Conservation (phyloP, 371 early-diverging fungal species). For the Mortierella sp. region DNA sequence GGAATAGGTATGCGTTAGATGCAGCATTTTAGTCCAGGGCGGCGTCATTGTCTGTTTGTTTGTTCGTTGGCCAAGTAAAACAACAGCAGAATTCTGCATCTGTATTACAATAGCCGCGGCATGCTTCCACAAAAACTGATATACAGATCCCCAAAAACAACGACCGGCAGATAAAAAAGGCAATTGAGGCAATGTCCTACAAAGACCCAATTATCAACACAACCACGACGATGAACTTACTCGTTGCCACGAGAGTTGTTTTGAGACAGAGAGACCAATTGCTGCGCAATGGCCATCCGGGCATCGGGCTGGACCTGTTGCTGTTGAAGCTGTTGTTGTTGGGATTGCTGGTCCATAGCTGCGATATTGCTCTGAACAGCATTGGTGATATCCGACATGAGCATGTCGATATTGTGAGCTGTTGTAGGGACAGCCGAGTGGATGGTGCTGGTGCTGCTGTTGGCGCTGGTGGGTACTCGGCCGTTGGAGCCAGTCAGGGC, state of each 20-base stretch:
- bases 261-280: slow-evolving; percentile 8
- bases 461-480: slow-evolving; percentile 3
- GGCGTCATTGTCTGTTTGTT: background rate
- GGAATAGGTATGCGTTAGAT: background rate
- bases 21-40: background rate
- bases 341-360: slow-evolving; percentile 27
- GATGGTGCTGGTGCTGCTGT: background rate
- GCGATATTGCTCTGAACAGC: slow-evolving; percentile 35
- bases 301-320: slow-evolving; percentile 18
- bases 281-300: slow-evolving; percentile 52
- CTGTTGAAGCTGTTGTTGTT: slow-evolving; percentile 21
- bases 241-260: slow-evolving; percentile 27
- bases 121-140: background rate
- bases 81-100: background rate
- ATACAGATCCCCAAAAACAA: background rate
- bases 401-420: slow-evolving; percentile 21
- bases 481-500: background rate
- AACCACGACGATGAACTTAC: slow-evolving; percentile 24
- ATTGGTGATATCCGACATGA: slow-evolving; percentile 32
- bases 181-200: background rate
- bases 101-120: background rate
- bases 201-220: background rate
- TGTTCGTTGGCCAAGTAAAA: background rate
- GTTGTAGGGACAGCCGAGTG: slow-evolving; percentile 6
- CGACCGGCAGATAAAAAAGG: slow-evolving; percentile 3